Evolutionary conservation across 2,329 filamentous ascomycete genomes (phyloP), one percentile per base, ranked within the genome.

Genomic region (Tricladium varicosporioides): DNA sequence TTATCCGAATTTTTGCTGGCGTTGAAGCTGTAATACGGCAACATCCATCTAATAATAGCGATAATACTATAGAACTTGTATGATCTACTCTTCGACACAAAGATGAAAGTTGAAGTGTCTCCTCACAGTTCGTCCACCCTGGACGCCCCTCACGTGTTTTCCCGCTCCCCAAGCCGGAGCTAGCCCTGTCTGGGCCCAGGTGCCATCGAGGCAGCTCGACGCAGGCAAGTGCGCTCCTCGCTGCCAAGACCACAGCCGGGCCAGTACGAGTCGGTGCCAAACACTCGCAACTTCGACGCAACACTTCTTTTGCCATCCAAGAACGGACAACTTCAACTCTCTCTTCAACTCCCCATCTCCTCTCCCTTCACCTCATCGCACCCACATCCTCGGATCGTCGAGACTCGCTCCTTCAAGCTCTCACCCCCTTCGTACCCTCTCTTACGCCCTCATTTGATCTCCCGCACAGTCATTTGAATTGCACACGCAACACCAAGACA

Each of bases 341-440:
- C 47, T 33, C 36, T 44, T 51, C 54, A 36, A 40, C 48, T 18
- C 9, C 15, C 32, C 44, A 22, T 33, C 31, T 9, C 40, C 48
- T 58, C 51, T 31, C 27, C 42, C 33, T 33, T 55, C 59, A 63
- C 67, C 62, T 64, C 44, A 48, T 61, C 60, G 58, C 56, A 53
- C 63, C 60, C 65, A 63, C 64, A 60, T 62, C 61, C 67, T 69
- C 67, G 72, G 70, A 69, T 69, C 72, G 60, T 68, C 69, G 66
- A 69, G 65, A 68, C 65, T 56, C 67, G 60, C 62, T 69, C 66
- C 66, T 68, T 68, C 61, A 60, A 48, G 52, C 53, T 64, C 58
- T 62, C 64, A 68, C 59, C 56, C 46, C 52, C 54, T 59, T 58
- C 64, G 31, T 58, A 64, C 63, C 63, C 65, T 57, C 64, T 67